Evolutionary conservation across 2,329 filamentous ascomycete genomes (phyloP).

Genomic region (Huntiella bhutanensis): DNA sequence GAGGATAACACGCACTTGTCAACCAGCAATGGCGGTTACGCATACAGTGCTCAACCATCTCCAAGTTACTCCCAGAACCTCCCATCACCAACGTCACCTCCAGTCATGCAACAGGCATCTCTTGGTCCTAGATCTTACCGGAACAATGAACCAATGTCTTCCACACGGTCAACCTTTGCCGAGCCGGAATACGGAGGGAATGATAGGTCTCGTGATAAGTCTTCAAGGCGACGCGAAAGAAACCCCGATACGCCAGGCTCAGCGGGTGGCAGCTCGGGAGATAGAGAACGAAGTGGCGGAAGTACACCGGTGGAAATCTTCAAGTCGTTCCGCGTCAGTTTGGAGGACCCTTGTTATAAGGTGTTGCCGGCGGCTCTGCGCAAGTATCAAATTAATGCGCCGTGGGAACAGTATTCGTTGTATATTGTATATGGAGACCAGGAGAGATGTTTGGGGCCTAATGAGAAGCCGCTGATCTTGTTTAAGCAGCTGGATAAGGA

Average conservation of each 20-base stretch:
- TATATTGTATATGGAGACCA: slow-evolving; percentile 99
- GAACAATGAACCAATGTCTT: slow-evolving; percentile 30
- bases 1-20: slow-evolving; percentile 55
- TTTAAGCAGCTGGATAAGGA: slow-evolving; percentile 97
- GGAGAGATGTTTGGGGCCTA: slow-evolving; percentile 75
- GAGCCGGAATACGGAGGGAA: slow-evolving; percentile 22
- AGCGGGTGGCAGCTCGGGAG: not conserved
- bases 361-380: slow-evolving; percentile 88
- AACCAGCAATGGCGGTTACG: slow-evolving; percentile 45
- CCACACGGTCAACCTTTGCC: slow-evolving; percentile 35
- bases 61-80: slow-evolving; percentile 42
- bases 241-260: slow-evolving; percentile 40
- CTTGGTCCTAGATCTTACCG: slow-evolving; percentile 44
- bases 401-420: slow-evolving; percentile 91
- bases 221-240: slow-evolving; percentile 40
- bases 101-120: slow-evolving; percentile 33
- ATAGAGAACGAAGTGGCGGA: slow-evolving; percentile 15
- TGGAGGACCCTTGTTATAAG: slow-evolving; percentile 96
- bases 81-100: slow-evolving; percentile 51
- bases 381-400: slow-evolving; percentile 96
- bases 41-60: slow-evolving; percentile 29
- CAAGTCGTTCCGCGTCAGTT: slow-evolving; percentile 94
- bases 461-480: slow-evolving; percentile 84
- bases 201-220: slow-evolving; percentile 18
- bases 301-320: slow-evolving; percentile 75